A percentile compares a stretch with the other conserved stretches of the same genome.
Conservation (phyloP, 1,284 basidiomycete genomes). For the Singerocomus inundabilis region DNA sequence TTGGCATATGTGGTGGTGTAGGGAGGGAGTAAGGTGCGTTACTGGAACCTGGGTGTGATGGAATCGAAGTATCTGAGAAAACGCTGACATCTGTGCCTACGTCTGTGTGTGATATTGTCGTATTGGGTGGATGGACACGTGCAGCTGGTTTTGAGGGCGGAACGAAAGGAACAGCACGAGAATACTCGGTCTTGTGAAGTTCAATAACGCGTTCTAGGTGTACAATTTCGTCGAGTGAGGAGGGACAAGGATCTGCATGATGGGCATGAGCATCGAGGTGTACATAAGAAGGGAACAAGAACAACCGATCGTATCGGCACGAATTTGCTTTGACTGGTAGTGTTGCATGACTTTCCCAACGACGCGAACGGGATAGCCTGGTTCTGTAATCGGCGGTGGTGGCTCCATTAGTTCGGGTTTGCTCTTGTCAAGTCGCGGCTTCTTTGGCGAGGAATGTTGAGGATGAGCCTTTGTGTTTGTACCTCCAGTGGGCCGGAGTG, state of each 20-base stretch:
- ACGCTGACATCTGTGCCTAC: conserved; percentile 2
- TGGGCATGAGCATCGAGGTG: neutral
- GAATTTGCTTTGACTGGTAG: conserved; percentile 46
- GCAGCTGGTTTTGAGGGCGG: conserved; percentile 28
- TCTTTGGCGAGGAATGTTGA: conserved; percentile 19
- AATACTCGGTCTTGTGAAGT: conserved; percentile 56
- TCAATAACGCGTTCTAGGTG: conserved; percentile 56
- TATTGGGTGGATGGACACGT: conserved; percentile 4
- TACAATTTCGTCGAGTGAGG: conserved; percentile 55
- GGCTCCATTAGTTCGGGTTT: conserved; percentile 17
- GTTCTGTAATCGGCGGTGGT: conserved; percentile 41
- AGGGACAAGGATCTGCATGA: conserved; percentile 44
- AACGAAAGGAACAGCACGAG: conserved; percentile 43
- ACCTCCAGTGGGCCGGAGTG: neutral
- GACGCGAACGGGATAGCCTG: conserved; percentile 50
- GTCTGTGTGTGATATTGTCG: neutral
- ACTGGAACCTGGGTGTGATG: neutral
- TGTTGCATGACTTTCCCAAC: conserved; percentile 46
- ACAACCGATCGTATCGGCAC: conserved; percentile 47
- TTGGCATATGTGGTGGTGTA: conserved; percentile 7
- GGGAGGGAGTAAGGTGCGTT: conserved; percentile 16
- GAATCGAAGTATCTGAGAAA: conserved; percentile 9
- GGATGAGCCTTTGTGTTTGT: conserved; percentile 3
- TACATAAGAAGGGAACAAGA: neutral
- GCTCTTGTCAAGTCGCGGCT: conserved; percentile 8